phyloP scores from a whole-genome alignment of 2,329 filamentous ascomycete genomes.

The Aspergillus puulaauensis region DNA sequence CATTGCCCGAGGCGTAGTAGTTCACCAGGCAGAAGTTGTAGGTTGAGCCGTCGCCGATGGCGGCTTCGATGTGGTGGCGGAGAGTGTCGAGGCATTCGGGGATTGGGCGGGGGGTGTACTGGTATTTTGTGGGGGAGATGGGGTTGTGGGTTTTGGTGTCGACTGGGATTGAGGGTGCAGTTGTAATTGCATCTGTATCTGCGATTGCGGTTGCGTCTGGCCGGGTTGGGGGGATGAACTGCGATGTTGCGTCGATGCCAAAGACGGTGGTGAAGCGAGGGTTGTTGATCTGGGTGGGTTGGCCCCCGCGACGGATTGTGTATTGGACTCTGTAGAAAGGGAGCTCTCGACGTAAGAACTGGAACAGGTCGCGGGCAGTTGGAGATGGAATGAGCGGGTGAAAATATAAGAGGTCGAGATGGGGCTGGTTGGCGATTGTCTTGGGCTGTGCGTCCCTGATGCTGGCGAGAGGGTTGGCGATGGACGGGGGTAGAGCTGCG shows the following conservation, averaged over 20 bases:
- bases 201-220: too few relatives aligned
- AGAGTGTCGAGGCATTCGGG: constrained; percentile 68
- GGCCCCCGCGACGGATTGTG: constrained; percentile 64
- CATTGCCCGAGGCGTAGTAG: constrained; percentile 74
- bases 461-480: constrained; percentile 28
- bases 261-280: constrained; percentile 64
- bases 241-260: constrained; percentile 62
- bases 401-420: constrained; percentile 74
- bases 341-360: constrained; percentile 68
- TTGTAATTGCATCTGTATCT: too few relatives aligned
- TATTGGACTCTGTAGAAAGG: constrained; percentile 77
- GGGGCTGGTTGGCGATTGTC: constrained; percentile 65
- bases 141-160: constrained; percentile 45
- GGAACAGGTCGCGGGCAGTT: constrained; percentile 61
- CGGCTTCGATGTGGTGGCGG: constrained; percentile 61
- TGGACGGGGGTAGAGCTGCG: constrained; percentile 45
- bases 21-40: constrained; percentile 83
- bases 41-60: constrained; percentile 54
- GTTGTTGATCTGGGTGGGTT: constrained; percentile 63
- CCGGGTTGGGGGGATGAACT: constrained; percentile 44
- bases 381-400: constrained; percentile 66
- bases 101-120: constrained; percentile 66
- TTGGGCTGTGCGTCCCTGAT: constrained; percentile 42
- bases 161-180: constrained; percentile 27
- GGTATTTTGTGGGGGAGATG: constrained; percentile 51